Evolutionary conservation across 1,284 basidiomycete genomes (phyloP).

Genomic region (Bjerkandera adusta): DNA sequence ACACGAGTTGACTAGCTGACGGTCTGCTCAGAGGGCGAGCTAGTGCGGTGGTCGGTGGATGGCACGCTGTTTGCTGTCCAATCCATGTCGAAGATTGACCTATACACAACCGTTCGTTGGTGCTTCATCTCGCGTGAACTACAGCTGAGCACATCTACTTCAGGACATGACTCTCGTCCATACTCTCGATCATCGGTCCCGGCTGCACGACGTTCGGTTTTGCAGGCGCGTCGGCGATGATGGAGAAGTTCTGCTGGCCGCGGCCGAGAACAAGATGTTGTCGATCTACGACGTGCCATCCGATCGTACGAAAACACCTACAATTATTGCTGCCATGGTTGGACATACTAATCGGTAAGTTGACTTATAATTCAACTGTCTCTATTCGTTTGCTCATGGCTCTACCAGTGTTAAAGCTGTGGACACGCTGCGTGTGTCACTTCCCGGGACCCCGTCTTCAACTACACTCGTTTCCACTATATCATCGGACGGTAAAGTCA

Average conservation of each 20-base stretch:
- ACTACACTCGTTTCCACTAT: slow-evolving; percentile 72
- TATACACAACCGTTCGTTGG: slow-evolving; percentile 73
- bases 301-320: slow-evolving; percentile 41
- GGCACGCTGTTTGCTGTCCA: slow-evolving; percentile 81
- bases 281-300: slow-evolving; percentile 64
- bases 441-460: slow-evolving; percentile 39
- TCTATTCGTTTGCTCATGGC: slow-evolving; percentile 2
- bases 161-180: slow-evolving; percentile 49
- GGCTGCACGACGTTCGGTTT: slow-evolving; percentile 82
- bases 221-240: slow-evolving; percentile 49
- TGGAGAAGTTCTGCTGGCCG: slow-evolving; percentile 73
- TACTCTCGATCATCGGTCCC: slow-evolving; percentile 70
- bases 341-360: slow-evolving; percentile 76
- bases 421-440: slow-evolving; percentile 55
- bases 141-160: neutral
- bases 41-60: slow-evolving; percentile 79
- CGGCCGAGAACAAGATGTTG: slow-evolving; percentile 84
- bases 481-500: slow-evolving; percentile 84
- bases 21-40: slow-evolving; percentile 71
- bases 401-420: slow-evolving; percentile 65
- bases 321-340: slow-evolving; percentile 57
- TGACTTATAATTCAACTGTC: neutral
- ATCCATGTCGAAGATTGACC: slow-evolving; percentile 71
- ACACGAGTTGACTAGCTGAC: slow-evolving; percentile 8
- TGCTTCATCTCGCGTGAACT: neutral